Evolutionary conservation across 225 moss, liverwort and hornwort species (phyloP).

Genomic region (Thuidium tamariscinum): DNA sequence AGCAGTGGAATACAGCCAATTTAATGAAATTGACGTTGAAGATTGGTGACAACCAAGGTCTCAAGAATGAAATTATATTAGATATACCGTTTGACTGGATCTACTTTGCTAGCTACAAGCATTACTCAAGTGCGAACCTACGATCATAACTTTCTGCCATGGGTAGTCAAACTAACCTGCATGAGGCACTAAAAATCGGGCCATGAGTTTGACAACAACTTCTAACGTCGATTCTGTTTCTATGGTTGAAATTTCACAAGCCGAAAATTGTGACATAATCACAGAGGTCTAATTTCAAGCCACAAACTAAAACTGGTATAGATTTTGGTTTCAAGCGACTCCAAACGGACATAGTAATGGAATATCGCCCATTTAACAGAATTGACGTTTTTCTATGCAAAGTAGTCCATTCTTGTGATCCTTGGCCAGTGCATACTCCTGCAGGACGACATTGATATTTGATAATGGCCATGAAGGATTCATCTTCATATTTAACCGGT

Average conservation of each 20-base stretch:
- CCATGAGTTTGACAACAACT: background rate
- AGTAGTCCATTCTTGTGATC: background rate
- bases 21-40: background rate
- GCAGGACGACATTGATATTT: background rate
- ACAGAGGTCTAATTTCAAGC: background rate
- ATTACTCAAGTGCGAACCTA: too few species aligned
- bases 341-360: background rate
- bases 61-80: background rate
- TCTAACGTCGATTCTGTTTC: background rate
- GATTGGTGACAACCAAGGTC: background rate
- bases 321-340: fast-evolving
- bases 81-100: background rate
- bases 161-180: background rate
- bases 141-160: background rate
- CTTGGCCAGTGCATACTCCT: background rate
- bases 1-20: background rate
- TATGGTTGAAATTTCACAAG: background rate
- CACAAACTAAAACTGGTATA: background rate
- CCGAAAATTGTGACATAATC: background rate
- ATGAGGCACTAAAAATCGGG: background rate
- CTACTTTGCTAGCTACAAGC: background rate
- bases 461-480: background rate
- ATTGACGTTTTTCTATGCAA: background rate
- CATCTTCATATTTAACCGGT: background rate
- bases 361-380: background rate